Evolutionary conservation across 2,329 filamentous ascomycete genomes (phyloP).

Genomic region (Fusarium continuum): DNA sequence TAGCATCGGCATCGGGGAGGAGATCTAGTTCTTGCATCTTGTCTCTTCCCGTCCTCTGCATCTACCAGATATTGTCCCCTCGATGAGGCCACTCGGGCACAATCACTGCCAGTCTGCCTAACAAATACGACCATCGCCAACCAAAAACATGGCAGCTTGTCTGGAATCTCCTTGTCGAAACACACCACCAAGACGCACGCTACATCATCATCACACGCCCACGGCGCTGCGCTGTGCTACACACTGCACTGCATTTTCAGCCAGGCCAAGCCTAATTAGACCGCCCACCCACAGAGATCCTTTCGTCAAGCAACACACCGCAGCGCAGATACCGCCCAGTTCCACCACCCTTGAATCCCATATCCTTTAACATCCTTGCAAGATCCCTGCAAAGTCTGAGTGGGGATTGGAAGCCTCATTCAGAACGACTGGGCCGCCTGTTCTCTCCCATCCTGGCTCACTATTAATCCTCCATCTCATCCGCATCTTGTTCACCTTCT

Average conservation of each 20-base stretch:
- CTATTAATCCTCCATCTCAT: slow-evolving; percentile 44
- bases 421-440: slow-evolving; percentile 41
- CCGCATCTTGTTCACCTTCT: slow-evolving; percentile 32
- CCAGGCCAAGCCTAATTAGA: slow-evolving; percentile 34
- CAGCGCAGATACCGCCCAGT: slow-evolving; percentile 28
- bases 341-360: slow-evolving; percentile 34
- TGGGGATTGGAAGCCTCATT: slow-evolving; percentile 44
- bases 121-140: slow-evolving; percentile 6
- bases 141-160: background rate
- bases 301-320: slow-evolving; percentile 30
- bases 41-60: slow-evolving; percentile 7
- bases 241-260: slow-evolving; percentile 24
- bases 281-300: slow-evolving; percentile 30
- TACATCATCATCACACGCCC: slow-evolving; percentile 35
- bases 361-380: slow-evolving; percentile 29
- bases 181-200: slow-evolving; percentile 32
- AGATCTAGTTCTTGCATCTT: slow-evolving; percentile 1
- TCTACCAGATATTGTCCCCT: background rate
- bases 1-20: background rate
- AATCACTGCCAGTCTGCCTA: slow-evolving; percentile 8
- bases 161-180: slow-evolving; percentile 24
- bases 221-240: background rate
- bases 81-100: slow-evolving; percentile 26
- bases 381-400: slow-evolving; percentile 18
- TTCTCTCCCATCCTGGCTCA: slow-evolving; percentile 41